Percentiles rank a stretch among this genome's conserved stretches.
phyloP scores from a whole-genome alignment of 768 basidiomycete genomes.

The Chalciporus piperatus region DNA sequence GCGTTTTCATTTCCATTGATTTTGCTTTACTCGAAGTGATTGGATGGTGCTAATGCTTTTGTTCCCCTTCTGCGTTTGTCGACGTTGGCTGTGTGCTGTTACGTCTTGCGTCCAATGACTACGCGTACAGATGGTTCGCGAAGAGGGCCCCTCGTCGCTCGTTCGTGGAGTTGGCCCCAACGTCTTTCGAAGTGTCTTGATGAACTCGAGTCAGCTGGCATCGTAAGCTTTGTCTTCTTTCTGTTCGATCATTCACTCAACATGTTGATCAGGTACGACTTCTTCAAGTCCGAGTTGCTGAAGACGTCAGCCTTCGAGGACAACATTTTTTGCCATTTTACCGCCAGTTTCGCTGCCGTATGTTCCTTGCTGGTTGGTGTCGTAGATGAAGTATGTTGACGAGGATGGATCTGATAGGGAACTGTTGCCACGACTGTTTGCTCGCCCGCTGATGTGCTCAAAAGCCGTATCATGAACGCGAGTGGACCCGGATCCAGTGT shows the following conservation, averaged over 20 bases:
- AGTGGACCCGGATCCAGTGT: constrained; percentile 77
- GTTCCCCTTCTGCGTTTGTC: neutral
- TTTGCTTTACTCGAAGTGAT: neutral
- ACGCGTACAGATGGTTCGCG: constrained; percentile 73
- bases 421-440: constrained; percentile 89
- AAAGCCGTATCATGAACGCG: constrained; percentile 90
- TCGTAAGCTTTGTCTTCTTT: constrained; percentile 50
- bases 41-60: constrained; percentile 6
- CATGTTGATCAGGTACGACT: constrained; percentile 64
- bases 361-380: constrained; percentile 18
- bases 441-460: constrained; percentile 85
- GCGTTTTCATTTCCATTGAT: neutral
- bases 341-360: constrained; percentile 84
- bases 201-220: constrained; percentile 92
- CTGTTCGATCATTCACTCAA: neutral
- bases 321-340: constrained; percentile 80
- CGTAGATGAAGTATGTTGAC: neutral
- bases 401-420: constrained; percentile 43
- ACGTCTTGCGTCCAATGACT: neutral
- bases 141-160: constrained; percentile 79
- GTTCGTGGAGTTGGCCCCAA: constrained; percentile 80
- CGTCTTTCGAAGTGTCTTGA: constrained; percentile 79
- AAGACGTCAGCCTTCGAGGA: constrained; percentile 72
- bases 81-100: neutral
- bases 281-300: constrained; percentile 83